Conservation (phyloP, 768 basidiomycete species). For the Panellus pusillus region DNA sequence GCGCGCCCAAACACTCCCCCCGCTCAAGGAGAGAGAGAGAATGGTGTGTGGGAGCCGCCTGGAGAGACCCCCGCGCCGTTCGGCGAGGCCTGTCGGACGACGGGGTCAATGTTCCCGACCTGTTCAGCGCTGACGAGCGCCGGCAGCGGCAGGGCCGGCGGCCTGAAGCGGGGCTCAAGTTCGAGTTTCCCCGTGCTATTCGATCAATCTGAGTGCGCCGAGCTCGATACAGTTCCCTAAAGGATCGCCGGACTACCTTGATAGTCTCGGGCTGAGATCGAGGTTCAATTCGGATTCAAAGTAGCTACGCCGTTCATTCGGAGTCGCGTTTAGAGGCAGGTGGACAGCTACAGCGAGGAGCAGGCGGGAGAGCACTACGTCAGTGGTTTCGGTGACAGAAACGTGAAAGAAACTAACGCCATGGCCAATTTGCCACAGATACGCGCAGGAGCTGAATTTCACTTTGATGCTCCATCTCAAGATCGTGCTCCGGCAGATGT, state of each 20-base stretch:
- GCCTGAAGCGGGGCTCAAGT: conserved; percentile 45
- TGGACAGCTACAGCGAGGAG: conserved; percentile 62
- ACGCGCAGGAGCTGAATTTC: conserved; percentile 79
- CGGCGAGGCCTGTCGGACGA: conserved; percentile 74
- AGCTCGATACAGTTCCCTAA: too few relatives aligned
- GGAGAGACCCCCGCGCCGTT: conserved; percentile 71
- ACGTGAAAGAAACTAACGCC: conserved; percentile 1
- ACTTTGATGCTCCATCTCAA: conserved; percentile 89
- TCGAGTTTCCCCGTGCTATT: conserved; percentile 57
- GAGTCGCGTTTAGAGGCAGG: conserved; percentile 78
- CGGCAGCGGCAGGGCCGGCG: conserved; percentile 37
- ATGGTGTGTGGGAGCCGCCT: conserved; percentile 48
- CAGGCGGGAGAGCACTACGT: conserved; percentile 89
- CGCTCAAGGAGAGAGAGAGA: conserved; percentile 39
- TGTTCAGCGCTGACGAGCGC: conserved; percentile 45
- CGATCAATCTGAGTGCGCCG: conserved; percentile 50
- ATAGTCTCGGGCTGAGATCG: conserved; percentile 63
- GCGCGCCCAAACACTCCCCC: conserved; percentile 55
- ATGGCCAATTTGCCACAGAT: conserved; percentile 46
- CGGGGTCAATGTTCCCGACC: conserved; percentile 46
- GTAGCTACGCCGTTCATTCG: conserved; percentile 76
- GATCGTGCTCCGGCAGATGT: conserved; percentile 86
- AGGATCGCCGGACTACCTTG: too few relatives aligned
- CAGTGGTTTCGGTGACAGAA: too few relatives aligned
- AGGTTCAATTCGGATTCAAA: conserved; percentile 76